phyloP scores from a whole-genome alignment of 148 eudicot genomes.

The Pharnaceum exiguum region DNA sequence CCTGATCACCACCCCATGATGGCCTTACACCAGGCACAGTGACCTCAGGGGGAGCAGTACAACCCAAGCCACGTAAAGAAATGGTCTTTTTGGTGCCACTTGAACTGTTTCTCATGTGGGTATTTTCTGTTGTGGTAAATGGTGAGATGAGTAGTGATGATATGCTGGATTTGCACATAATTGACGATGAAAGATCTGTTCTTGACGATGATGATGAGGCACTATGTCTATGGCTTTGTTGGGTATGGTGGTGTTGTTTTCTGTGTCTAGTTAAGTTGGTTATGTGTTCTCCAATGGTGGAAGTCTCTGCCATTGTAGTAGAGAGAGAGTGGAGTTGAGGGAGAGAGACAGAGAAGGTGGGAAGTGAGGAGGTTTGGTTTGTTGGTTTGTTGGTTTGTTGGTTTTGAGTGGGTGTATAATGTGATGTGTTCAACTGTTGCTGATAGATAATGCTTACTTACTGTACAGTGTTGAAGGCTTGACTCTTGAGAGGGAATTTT shows the following conservation, averaged over 20 bases:
- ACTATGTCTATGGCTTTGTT: slow-evolving; percentile 29
- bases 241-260: slow-evolving; percentile 12
- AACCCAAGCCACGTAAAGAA: slow-evolving; percentile 65
- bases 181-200: slow-evolving; percentile 14
- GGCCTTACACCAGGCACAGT: slow-evolving; percentile 60
- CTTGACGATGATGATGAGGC: background rate
- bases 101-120: background rate
- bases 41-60: slow-evolving; percentile 63
- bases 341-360: background rate
- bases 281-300: slow-evolving; percentile 36
- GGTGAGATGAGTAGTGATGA: slow-evolving; percentile 44
- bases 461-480: no score
- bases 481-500: no score
- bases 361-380: background rate
- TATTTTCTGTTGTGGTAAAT: slow-evolving; percentile 16
- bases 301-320: slow-evolving; percentile 26
- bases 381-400: no score
- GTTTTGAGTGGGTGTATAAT: no score
- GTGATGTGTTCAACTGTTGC: no score
- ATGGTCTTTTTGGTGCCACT: slow-evolving; percentile 39
- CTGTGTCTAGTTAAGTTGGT: slow-evolving; percentile 32
- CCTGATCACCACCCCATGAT: slow-evolving; percentile 63
- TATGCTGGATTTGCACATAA: slow-evolving; percentile 46
- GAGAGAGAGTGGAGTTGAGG: background rate
- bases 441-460: no score